Conservation (phyloP, 2,329 filamentous ascomycete genomes). For the Phialocephala subalpina region DNA sequence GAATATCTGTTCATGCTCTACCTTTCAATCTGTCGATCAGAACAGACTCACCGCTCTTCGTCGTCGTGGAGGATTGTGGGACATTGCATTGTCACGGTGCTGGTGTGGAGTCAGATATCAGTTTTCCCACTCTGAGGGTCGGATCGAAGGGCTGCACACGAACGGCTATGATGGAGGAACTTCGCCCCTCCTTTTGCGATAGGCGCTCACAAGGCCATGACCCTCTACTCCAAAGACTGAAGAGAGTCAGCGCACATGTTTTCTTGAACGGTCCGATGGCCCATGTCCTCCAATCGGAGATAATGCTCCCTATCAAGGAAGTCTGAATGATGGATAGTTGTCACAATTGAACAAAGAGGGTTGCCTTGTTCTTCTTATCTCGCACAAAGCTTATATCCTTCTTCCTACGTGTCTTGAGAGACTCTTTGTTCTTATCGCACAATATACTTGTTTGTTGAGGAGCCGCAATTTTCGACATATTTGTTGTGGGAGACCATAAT, state of each 20-base stretch:
- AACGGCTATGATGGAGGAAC: background rate
- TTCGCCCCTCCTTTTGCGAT: constrained; percentile 1
- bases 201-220: background rate
- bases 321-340: background rate
- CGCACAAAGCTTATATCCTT: background rate
- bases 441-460: constrained; percentile 2
- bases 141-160: background rate
- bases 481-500: constrained; percentile 5
- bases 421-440: constrained; percentile 1
- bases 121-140: background rate
- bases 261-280: background rate
- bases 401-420: constrained; percentile 1
- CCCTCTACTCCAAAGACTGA: background rate
- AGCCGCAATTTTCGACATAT: constrained; percentile 2
- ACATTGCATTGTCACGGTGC: background rate
- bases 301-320: background rate
- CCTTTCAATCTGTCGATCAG: background rate
- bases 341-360: background rate
- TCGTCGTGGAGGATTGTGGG: background rate
- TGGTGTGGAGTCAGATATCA: background rate
- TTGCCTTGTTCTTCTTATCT: constrained; percentile 1
- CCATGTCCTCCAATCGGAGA: constrained; percentile 3
- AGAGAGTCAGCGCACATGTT: constrained; percentile 9
- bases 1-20: background rate
- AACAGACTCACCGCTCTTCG: background rate